Evolutionary conservation across 2,329 filamentous ascomycete genomes (phyloP).

Genomic region (Aspergillus clavatus): DNA sequence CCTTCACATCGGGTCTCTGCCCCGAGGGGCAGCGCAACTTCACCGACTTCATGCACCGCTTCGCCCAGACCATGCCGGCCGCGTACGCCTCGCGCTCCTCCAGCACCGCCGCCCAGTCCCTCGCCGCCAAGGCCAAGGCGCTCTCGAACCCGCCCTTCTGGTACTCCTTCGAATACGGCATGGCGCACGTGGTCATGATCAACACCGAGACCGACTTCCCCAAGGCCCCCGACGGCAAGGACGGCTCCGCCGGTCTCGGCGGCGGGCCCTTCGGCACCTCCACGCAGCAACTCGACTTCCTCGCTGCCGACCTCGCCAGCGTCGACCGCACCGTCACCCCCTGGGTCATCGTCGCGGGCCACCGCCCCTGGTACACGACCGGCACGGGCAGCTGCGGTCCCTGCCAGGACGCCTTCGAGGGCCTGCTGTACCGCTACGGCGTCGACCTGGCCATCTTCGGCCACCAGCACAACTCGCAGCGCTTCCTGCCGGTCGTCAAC

Average conservation of each 20-base stretch:
- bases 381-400: constrained; percentile 37
- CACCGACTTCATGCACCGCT: constrained; percentile 56
- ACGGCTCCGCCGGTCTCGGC: constrained; percentile 41
- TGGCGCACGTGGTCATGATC: constrained; percentile 52
- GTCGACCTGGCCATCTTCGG: constrained; percentile 56
- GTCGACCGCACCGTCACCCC: constrained; percentile 54
- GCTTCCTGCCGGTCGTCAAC: constrained; percentile 39
- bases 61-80: constrained; percentile 49
- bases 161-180: constrained; percentile 58
- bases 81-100: constrained; percentile 48
- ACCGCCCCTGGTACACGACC: constrained; percentile 48
- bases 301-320: constrained; percentile 52
- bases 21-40: constrained; percentile 55
- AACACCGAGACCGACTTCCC: constrained; percentile 56
- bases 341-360: constrained; percentile 47
- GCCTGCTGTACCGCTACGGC: constrained; percentile 51
- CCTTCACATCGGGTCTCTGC: constrained; percentile 21
- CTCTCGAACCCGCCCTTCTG: constrained; percentile 53
- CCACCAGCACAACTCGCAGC: constrained; percentile 56
- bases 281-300: constrained; percentile 51
- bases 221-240: constrained; percentile 44
- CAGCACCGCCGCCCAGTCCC: constrained; percentile 38
- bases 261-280: constrained; percentile 48
- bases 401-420: constrained; percentile 52
- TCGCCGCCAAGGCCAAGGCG: constrained; percentile 43